Evolutionary conservation across 805 yeast species (phyloP), one percentile per base, ranked within the genome.

Genomic region (Groenewaldozyma salmanticensis): DNA sequence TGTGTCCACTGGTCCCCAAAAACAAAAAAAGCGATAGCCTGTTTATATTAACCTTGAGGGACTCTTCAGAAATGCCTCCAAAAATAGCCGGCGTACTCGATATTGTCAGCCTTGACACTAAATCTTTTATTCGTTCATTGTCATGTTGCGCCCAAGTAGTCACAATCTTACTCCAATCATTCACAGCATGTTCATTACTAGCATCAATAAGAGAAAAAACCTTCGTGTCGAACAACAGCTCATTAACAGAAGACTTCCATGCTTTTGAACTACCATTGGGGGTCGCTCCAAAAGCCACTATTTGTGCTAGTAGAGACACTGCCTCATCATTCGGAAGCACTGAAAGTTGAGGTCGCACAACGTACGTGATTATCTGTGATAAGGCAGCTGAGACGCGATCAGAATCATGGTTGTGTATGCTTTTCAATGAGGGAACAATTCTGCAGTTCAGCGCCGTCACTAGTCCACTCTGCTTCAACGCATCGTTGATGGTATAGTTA

Each of bases 221-320:
- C 17, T 64, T 62, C 7, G 67, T 44, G 54, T 83, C 95, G 54
- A 71, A 67, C 42, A 84, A 69, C 0, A 75, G 59, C 37, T 90
- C 97, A 33, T 64, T 65, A 1, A 87, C 70, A 18, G 77, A 45
- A 2, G 68, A 55, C 51, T 73, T 81, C 94, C 96, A 83, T 2
- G 61, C 66, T 52, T 70, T 80, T 54, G 38, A 13, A 29, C n/a
- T n/a, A n/a, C n/a, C n/a, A 24, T 24, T 24, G 7, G 29, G 11
- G 13, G 29, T 13, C 7, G 29, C 13, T 9, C 29, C 7, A 24
- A 13, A 24, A 13, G 11, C 13, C 7, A 24, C 13, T 24, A 24
- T 24, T 24, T 7, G 13, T 9, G 29, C 29, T 9, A 24, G 29
- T 24, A 24, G 13, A 9, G 29, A 7, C 29, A 24, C 29, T 9